A percentile compares a stretch with the other conserved stretches of the same genome.
These are phyloP conservation scores for Microbotryum scabiosae DNA, from an alignment of 1,284 basidiomycete species.

Conservation along the genomic window DNA sequence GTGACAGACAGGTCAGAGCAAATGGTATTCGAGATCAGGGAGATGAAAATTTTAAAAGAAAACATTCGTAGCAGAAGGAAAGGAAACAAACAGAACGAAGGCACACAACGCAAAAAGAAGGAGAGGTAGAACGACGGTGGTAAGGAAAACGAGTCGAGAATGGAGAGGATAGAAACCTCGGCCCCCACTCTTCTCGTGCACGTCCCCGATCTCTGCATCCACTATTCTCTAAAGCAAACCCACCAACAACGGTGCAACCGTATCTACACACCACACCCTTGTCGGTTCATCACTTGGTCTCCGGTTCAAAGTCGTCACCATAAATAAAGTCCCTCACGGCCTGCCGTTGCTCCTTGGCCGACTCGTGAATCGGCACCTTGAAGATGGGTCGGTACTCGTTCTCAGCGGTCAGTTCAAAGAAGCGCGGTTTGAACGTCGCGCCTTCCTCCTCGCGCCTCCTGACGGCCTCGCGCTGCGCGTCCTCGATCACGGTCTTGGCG, in stretches of 20 bases:
- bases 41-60: too few species aligned
- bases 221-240: too few species aligned
- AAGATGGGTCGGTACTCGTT: conserved; percentile 70
- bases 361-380: conserved; percentile 47
- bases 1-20: too few species aligned
- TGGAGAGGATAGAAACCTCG: background rate
- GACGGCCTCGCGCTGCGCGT: conserved; percentile 78
- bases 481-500: conserved; percentile 82
- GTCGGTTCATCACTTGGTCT: background rate
- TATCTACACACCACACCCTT: background rate
- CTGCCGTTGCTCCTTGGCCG: conserved; percentile 56
- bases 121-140: background rate
- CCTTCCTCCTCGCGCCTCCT: conserved; percentile 66
- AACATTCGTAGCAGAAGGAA: too few species aligned
- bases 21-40: too few species aligned
- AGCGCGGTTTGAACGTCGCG: conserved; percentile 59
- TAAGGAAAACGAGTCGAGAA: background rate
- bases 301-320: conserved; percentile 24
- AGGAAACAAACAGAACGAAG: too few species aligned
- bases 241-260: background rate
- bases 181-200: too few species aligned
- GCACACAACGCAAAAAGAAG: background rate
- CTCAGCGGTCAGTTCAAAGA: conserved; percentile 61
- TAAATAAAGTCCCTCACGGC: conserved; percentile 56
- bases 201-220: background rate